Base-by-base conservation (phyloP, 495 filamentous ascomycete genomes). In the Hamigera avellanea region DNA sequence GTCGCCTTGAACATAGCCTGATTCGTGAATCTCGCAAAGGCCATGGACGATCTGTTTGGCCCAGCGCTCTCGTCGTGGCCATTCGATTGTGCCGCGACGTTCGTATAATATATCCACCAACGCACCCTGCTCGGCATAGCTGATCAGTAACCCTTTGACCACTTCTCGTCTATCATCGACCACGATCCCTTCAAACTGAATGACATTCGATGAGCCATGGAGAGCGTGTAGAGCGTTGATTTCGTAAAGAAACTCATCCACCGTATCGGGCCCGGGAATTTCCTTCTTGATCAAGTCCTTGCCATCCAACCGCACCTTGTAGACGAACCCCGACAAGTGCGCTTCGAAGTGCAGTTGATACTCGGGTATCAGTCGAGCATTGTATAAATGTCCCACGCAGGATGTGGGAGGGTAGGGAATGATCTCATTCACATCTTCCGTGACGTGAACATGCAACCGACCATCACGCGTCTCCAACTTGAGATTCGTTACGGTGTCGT, bases 201-300 rank as follows among this genome's bases (percentile, higher is more conserved):
- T 91, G 31, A 98, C 85, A 50, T 80, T 82, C 8, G 74, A 61
- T 0, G 81, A 80, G 35, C 66, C 76, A 25, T 67, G 63, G n/a
- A 96, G 64, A 10, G 77, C 76, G 48, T 83, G 78, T 14, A 98
- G 74, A 8, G 93, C 91, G 59, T 96, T 96, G 48, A 96, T 83
- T 56, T 98, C 91, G 60, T 98, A 98, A 9, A 96, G 67, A 50
- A 98, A 98, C 52, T 98, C 91, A 43, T 98, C 91, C 18, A 96
- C 79, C 0, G 83, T 91, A 54, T 98, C 89, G 0, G 91, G 93
- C 1, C 93, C 87, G 2, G 91, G 91, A 33, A 98, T 96, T 56
- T 98, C 91, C 50, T 98, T 98, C 58, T 98, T 98, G 61, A 98
- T 94, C 52, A 80, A 83, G 12, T 74, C 63, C 32, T 72, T 61